A percentile compares a stretch with the other conserved stretches of the same genome.
Evolutionary conservation across 495 filamentous ascomycete species (phyloP).

Genomic region (Aspergillus bridgeri): DNA sequence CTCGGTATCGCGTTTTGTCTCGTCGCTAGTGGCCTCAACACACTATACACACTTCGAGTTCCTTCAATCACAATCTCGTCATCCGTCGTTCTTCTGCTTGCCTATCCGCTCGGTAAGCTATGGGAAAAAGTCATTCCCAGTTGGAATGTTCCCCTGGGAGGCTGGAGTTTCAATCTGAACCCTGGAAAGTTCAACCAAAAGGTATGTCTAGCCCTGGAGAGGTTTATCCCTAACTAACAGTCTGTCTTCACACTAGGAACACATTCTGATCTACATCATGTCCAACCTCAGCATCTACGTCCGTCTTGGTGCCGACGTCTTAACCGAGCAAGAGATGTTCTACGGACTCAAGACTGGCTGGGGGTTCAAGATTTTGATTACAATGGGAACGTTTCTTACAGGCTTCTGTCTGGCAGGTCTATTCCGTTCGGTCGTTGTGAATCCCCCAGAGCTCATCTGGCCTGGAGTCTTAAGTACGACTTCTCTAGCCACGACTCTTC

Average conservation of each 20-base stretch:
- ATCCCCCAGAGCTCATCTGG: constrained; percentile 81
- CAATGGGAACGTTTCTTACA: constrained; percentile 44
- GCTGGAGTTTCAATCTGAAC: constrained; percentile 52
- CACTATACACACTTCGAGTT: constrained; percentile 57
- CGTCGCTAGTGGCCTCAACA: constrained; percentile 60
- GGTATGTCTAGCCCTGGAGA: too few relatives aligned
- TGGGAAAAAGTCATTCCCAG: constrained; percentile 49
- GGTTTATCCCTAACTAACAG: too few relatives aligned
- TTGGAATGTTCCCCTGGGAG: constrained; percentile 46
- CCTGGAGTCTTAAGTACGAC: constrained; percentile 77
- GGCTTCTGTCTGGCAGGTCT: constrained; percentile 52
- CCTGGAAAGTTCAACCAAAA: constrained; percentile 64
- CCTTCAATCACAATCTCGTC: constrained; percentile 53
- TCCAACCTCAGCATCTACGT: constrained; percentile 43
- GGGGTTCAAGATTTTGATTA: constrained; percentile 44
- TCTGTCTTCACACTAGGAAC: constrained; percentile 53
- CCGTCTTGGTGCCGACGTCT: constrained; percentile 61
- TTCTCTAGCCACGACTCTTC: constrained; percentile 76
- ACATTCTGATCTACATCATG: constrained; percentile 67
- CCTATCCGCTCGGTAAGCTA: constrained; percentile 59
- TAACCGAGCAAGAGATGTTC: constrained; percentile 58
- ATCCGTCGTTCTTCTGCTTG: constrained; percentile 59
- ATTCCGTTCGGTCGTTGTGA: constrained; percentile 70
- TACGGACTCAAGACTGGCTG: constrained; percentile 62
- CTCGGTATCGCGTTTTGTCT: constrained; percentile 58